Base-by-base conservation (phyloP, 352 stramenopile genomes). In the Albugo candida region DNA sequence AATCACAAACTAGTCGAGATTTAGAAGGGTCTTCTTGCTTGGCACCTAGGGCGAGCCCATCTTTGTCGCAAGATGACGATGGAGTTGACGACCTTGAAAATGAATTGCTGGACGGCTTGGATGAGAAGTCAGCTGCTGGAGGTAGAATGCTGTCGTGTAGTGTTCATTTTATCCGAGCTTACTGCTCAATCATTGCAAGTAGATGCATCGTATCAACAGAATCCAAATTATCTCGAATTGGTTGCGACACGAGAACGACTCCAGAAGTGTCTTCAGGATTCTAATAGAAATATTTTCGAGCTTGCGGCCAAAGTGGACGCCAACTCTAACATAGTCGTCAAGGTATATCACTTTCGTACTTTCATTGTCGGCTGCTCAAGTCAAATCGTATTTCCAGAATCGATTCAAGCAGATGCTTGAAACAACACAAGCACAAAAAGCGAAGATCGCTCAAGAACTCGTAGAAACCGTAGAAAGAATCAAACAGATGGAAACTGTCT, bases 361-460 rank as follows among this genome's bases (percentile, higher is more conserved):
- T 43, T 19, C 3, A 43, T 24, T 43, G 38, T 19, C 20, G 3
- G 38, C 19, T 5, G n/a, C 11, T 58, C 14, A 20, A 11, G 2
- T 43, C n/a, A n/a, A n/a, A n/a, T 31, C 1, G 8, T 45, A 17
- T 13, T 4, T n/a, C 51, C 51, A 85, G 72, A 81, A 81, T 54
- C 70, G 70, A 8, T 81, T 84, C 58, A 83, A 83, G 52, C 69
- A 81, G 65, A 76, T 84, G 68, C 67, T 84, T 35, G 71, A 87
- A 44, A 76, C 60, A 10, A 70, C 67, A 10, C 61, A 64, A 36
- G 64, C 64, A 24, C 68, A 83, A 47, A 67, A 70, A 37, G 58
- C 59, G 20, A 60, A 76, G 16, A 59, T 80, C 34, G 59, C 61
- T 1, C 50, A 56, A 4, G 69, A 82, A 43, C 24, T 37, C 81